phyloP scores from a whole-genome alignment of 306 rosid genomes.

The Mimosa bimucronata region DNA sequence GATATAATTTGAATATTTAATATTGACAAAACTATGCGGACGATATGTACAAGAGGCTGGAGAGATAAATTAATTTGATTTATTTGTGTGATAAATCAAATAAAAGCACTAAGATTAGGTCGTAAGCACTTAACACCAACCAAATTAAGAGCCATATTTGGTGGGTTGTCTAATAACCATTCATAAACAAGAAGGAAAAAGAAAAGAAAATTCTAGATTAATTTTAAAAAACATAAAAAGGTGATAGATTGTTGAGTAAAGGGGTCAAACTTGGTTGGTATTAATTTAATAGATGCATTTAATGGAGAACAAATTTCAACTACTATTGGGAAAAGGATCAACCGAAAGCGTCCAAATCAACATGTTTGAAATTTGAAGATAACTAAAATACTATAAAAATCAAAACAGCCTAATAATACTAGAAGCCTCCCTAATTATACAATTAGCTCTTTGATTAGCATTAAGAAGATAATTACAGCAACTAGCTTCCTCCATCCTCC shows the following conservation, averaged over 20 bases:
- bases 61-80: neutral
- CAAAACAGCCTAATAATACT: neutral
- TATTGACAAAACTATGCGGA: neutral
- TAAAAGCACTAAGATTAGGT: slow-evolving; percentile 9
- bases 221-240: neutral
- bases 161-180: slow-evolving; percentile 2
- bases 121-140: neutral
- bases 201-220: neutral
- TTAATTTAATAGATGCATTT: slow-evolving; percentile 31
- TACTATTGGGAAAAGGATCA: slow-evolving; percentile 17
- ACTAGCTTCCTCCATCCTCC: neutral
- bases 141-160: neutral
- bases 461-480: neutral
- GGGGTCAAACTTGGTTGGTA: slow-evolving; percentile 41
- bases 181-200: neutral
- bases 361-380: slow-evolving; percentile 29
- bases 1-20: neutral
- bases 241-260: neutral
- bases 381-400: slow-evolving; percentile 6
- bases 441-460: neutral
- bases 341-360: slow-evolving; percentile 34
- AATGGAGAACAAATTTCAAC: slow-evolving; percentile 32
- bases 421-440: slow-evolving; percentile 16
- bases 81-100: neutral
- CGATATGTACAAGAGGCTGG: neutral